Evolutionary conservation across 768 basidiomycete species (phyloP), one percentile per base, ranked within the genome.

Genomic region (Tylopilus intermedius): DNA sequence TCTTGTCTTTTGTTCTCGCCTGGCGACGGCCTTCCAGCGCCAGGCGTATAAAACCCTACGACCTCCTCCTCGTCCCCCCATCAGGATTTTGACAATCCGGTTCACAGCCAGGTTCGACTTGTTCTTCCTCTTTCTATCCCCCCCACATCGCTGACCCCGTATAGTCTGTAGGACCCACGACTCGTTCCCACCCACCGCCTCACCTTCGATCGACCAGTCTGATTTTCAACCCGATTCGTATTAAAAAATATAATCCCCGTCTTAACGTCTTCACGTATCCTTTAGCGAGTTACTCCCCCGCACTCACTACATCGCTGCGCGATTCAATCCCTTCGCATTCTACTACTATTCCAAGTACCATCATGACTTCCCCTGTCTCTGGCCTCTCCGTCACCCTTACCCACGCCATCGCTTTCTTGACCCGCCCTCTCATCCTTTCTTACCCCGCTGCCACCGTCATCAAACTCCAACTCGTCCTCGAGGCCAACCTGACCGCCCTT

Each of bases 361-460:
- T 6, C 39, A 66, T 68, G 68, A 44, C 69, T 59, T 66, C 70
- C 56, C 59, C 68, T 59, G 62, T 79, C 59, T 70, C 77, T 60
- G 76, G 69, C 61, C 81, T 91, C 68, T 74, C 83, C 56, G 67
- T 80, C 71, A 78, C 87, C 58, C 79, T 91, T 67, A 77, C 84
- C 54, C 84, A 90, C 62, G 83, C 83, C 67, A 78, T 89, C 67
- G 73, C 82, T 51, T 88, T 82, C 74, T 76, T 91, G 67, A 88
- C 85, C 35, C 77, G 79, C 32, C 81, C 85, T 52, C 79, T 89
- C 55, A 73, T 77, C 60, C 62, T 68, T 49, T 70, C 76, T 38
- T 81, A 86, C 68, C 70, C 84, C n/a, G 74, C 80, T 41, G 73
- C 76, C 51, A 80, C 81, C 58, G 74, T 88, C 69, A 75, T 78